phyloP scores from a whole-genome alignment of 352 stramenopile genomes.

The Halophytophthora batemanensis region DNA sequence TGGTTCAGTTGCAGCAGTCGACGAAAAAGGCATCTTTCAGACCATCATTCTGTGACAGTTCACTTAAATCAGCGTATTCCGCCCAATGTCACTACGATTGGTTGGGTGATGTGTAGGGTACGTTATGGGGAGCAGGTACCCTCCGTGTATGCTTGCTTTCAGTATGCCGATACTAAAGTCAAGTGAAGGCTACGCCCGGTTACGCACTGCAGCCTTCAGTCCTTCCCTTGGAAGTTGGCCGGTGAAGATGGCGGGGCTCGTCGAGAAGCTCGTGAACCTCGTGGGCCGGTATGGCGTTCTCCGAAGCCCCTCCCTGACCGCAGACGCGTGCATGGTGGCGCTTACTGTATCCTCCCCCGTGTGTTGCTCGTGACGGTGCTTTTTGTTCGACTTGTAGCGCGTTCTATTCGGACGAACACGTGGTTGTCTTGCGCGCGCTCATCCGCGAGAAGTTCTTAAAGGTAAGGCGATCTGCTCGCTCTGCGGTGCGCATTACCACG shows the following conservation, averaged over 20 bases:
- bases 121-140: no score
- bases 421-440: conserved; percentile 82
- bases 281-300: conserved; percentile 55
- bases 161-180: no score
- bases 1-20: no score
- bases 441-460: conserved; percentile 89
- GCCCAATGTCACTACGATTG: no score
- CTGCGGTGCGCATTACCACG: conserved; percentile 1
- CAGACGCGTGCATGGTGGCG: not conserved
- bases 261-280: conserved; percentile 86
- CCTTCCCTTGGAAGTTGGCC: no score
- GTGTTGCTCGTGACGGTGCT: not conserved
- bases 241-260: conserved; percentile 64
- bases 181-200: no score
- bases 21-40: no score
- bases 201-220: no score
- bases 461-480: conserved; percentile 21
- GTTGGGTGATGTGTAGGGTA: no score
- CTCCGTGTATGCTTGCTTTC: no score
- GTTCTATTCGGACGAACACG: conserved; percentile 88
- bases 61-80: no score
- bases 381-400: conserved; percentile 32
- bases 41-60: no score
- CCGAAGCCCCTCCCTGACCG: not conserved
- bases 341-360: not conserved